phyloP scores from a whole-genome alignment of 257 asterid genomes.

The Capsicum chinense region DNA sequence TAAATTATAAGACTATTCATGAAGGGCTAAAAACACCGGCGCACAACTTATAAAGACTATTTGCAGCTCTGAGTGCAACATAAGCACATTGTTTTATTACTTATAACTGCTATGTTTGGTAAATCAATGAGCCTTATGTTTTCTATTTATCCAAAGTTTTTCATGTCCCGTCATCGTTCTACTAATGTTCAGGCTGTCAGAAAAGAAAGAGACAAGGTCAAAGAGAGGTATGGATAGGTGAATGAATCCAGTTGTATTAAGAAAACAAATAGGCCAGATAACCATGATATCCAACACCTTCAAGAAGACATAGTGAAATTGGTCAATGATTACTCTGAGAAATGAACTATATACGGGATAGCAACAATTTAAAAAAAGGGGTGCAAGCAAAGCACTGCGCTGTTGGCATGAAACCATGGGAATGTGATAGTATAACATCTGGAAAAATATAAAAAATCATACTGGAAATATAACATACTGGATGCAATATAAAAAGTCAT shows the following conservation, averaged over 20 bases:
- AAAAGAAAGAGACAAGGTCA: too few relatives aligned
- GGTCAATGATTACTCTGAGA: not conserved
- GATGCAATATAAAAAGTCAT: not conserved
- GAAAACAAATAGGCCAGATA: not conserved
- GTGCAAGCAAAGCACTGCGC: not conserved
- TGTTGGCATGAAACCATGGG: not conserved
- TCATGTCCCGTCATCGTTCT: not conserved
- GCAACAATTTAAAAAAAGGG: not conserved
- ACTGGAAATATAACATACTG: too few relatives aligned
- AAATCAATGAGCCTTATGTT: not conserved
- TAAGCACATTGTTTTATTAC: not conserved
- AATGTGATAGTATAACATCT: not conserved
- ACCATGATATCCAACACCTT: not conserved
- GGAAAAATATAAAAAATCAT: not conserved
- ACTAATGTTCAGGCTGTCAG: too few relatives aligned
- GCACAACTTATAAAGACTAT: conserved; percentile 40
- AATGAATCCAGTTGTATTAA: not conserved
- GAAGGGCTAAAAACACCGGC: not conserved
- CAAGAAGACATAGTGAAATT: not conserved
- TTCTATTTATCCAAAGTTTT: not conserved
- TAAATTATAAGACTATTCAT: too few relatives aligned
- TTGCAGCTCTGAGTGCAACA: conserved; percentile 53
- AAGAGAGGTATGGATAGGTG: not conserved
- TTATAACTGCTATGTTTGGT: not conserved
- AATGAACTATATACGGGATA: not conserved